Percentiles rank a stretch among this genome's conserved stretches.
phyloP scores from a whole-genome alignment of 176 grass and related monocot genomes.

The Zea mays region Zm-B73-REFERENCE-NAM-5.0 NC_050100.1:61670001-61670500 shows the following conservation, averaged over 20 bases:
- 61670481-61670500: constrained; percentile 35
- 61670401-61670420: constrained; percentile 41
- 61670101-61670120: constrained; percentile 31
- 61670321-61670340: background rate
- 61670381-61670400: background rate
- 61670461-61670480: constrained; percentile 25
- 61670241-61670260: constrained; percentile 2
- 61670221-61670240: background rate
- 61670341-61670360: background rate
- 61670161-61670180: background rate
- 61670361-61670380: background rate
- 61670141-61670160: background rate
- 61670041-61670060: constrained; percentile 60
- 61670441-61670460: constrained; percentile 21
- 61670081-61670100: constrained; percentile 13
- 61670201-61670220: background rate
- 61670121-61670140: background rate
- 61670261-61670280: background rate
- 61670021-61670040: constrained; percentile 51
- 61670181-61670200: background rate
- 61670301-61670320: background rate
- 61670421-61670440: constrained; percentile 15
- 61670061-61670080: constrained; percentile 47
- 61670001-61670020: constrained; percentile 45
- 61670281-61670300: background rate